Evolutionary conservation across 2,329 filamentous ascomycete species (phyloP), one percentile per base, ranked within the genome.

Genomic region (Xylariaceae sp.): DNA sequence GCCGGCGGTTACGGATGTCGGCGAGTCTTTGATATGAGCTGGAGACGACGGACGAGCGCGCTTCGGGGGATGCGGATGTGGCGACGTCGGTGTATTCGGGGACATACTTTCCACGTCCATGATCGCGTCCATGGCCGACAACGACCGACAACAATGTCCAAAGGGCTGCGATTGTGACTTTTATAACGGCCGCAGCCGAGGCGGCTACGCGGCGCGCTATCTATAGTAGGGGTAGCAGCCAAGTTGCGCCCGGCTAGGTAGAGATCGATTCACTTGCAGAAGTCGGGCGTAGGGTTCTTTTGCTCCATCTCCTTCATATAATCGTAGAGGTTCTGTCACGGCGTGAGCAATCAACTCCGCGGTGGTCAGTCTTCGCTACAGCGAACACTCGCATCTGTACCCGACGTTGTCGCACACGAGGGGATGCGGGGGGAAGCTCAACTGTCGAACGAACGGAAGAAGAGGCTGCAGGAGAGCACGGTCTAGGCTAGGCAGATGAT

Each of bases 1-100:
- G 18, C 73, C 75, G 49, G 63, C 71, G 65, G 67, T 68, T 53
- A 66, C 70, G 18, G 75, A 76, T n/a, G 67, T 62, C 2, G 75
- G 75, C 24, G 75, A 77, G 39, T 69, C 71, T 48, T 70, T 75
- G 55, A 77, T 76, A 26, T 32, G 40, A 15, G 43, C 11, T 3
- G 80, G 77, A 16, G 82, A 82, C 35, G 74, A 75, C 63, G 79
- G 80, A 58, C 82, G 79, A 57, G 78, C 75, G 61, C 84, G 82
- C 72, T 86, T 86, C 64, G 75, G 72, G 36, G 81, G 80, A 62
- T 82, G 76, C 36, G 75, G 70, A 62, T 71, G 73, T 61, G 79
- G 77, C 53, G 80, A 79, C 53, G 77, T 75, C 66, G 81, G 77
- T 53, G 75, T 74, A 61, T 73, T 73, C 35, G 72, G 72, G 62